Base-by-base conservation (phyloP, 2,329 filamentous ascomycete genomes). In the Aspergillus sp. region DNA sequence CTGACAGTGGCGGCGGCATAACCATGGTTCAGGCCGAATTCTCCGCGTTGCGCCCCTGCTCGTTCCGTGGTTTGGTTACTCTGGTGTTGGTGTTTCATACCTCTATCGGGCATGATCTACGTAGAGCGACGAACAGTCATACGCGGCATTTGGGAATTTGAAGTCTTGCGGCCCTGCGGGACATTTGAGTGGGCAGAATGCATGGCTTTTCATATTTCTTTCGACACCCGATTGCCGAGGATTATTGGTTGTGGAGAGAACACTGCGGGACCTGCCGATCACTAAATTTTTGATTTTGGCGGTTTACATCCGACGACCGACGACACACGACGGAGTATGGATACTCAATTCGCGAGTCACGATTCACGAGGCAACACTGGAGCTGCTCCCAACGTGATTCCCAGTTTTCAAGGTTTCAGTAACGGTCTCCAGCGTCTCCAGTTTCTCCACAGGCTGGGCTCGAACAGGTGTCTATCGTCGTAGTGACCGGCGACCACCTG, bases 201-300 rank as follows among this genome's bases (percentile, higher is more conserved):
- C 27, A 30, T 30, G 27, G 9, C 9, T 30, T 30, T 30, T 30
- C 8, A 9, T n/a, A 30, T 30, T 30, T 30, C 27, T 39, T 39
- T 49, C 33, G 33, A 22, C 27, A 30, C 5, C 9, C 13, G 27
- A 34, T 34, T 48, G 45, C 45, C 45, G 45, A 52, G 50, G 40
- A 13, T 33, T 17, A 45, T 52, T 52, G 50, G 50, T 17, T 22
- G 27, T 17, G 41, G 41, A 39, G 19, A 19, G 19, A 24, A 39
- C 12, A 34, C 12, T 22, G 51, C 42, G 41, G 51, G 51, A 24
- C 51, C 42, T 45, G 51, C 51, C 51, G 51, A 53, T 53, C 51
- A 46, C 24, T 39, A n/a, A 46, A 46, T 45, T 27, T 37, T 27
- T 30, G 24, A 53, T 27, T 49, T 30, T 37, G 30, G 30, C 46